Evolutionary conservation across 2,329 filamentous ascomycete species (phyloP).

Genomic region (Colletotrichum cuscutae): DNA sequence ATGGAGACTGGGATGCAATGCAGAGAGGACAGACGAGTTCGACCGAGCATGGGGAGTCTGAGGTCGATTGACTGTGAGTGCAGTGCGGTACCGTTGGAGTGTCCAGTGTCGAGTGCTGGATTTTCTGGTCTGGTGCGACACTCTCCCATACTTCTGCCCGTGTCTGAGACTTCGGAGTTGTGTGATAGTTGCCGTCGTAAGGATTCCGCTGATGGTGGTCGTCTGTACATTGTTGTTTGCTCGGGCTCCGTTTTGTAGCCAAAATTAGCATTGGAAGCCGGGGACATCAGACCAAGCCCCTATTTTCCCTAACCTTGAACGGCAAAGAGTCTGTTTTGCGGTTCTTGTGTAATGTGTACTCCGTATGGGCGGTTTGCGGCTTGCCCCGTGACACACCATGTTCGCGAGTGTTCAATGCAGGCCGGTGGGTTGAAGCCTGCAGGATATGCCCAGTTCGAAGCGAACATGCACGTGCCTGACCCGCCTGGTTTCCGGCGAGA

Average conservation of each 20-base stretch:
- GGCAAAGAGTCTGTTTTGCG: slow-evolving; percentile 24
- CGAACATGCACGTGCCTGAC: slow-evolving; percentile 17
- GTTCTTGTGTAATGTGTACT: background rate
- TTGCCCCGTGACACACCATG: slow-evolving; percentile 6
- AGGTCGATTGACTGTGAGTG: background rate
- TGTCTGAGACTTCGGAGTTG: slow-evolving; percentile 34
- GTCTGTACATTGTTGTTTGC: slow-evolving; percentile 4
- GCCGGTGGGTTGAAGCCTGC: background rate
- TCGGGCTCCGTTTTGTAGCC: slow-evolving; percentile 15
- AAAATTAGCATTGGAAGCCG: slow-evolving; percentile 27
- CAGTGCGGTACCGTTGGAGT: background rate
- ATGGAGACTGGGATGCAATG: slow-evolving; percentile 20
- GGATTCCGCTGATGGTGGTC: background rate
- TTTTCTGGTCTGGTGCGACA: slow-evolving; percentile 23
- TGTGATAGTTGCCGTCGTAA: slow-evolving; percentile 23
- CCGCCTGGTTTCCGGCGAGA: background rate
- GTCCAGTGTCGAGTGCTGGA: background rate
- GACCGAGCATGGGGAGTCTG: slow-evolving; percentile 1
- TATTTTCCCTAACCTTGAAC: background rate
- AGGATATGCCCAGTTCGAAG: slow-evolving; percentile 17
- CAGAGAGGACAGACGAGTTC: slow-evolving; percentile 23
- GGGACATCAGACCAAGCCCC: slow-evolving; percentile 22
- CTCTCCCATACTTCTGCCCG: slow-evolving; percentile 16
- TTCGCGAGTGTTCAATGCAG: slow-evolving; percentile 13
- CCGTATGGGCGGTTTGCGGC: background rate